Evolutionary conservation across 2,329 filamentous ascomycete genomes (phyloP).

Genomic region (Hypoxylon sp.): DNA sequence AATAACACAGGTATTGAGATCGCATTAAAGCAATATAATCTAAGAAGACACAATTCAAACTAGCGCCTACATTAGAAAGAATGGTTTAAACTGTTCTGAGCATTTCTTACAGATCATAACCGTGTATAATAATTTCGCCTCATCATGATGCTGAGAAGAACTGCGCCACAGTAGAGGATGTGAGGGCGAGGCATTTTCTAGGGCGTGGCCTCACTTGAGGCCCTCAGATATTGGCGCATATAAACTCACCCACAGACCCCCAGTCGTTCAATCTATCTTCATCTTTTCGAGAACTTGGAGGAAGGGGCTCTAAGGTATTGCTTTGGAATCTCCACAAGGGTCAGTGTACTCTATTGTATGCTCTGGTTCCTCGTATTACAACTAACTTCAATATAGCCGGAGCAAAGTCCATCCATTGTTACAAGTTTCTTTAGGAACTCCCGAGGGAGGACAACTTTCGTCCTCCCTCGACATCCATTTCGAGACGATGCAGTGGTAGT

Average conservation of each 20-base stretch:
- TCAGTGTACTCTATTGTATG: conserved; percentile 4
- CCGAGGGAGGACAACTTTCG: conserved; percentile 33
- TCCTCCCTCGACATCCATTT: conserved; percentile 42
- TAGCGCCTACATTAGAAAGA: too few species aligned
- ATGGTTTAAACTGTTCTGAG: too few species aligned
- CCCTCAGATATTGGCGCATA: conserved; percentile 2
- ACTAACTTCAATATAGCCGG: background rate
- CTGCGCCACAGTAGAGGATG: too few species aligned
- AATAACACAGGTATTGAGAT: too few species aligned
- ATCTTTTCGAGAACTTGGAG: conserved; percentile 1
- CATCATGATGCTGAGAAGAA: too few species aligned
- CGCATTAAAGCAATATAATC: too few species aligned
- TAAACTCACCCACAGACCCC: background rate
- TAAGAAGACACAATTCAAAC: too few species aligned
- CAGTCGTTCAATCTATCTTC: background rate
- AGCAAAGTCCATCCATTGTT: background rate
- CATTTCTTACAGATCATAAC: too few species aligned
- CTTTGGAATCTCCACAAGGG: conserved; percentile 2
- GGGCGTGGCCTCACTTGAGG: background rate
- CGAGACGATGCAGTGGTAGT: conserved; percentile 40
- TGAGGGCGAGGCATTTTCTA: too few species aligned
- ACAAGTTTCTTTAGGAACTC: conserved; percentile 18
- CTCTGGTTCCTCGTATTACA: background rate
- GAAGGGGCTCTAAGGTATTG: background rate
- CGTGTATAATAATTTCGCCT: too few species aligned